These are phyloP conservation scores for Leptodontidium sp. DNA, from an alignment of 2,329 filamentous ascomycete genomes.

Conservation along the genomic window DNA sequence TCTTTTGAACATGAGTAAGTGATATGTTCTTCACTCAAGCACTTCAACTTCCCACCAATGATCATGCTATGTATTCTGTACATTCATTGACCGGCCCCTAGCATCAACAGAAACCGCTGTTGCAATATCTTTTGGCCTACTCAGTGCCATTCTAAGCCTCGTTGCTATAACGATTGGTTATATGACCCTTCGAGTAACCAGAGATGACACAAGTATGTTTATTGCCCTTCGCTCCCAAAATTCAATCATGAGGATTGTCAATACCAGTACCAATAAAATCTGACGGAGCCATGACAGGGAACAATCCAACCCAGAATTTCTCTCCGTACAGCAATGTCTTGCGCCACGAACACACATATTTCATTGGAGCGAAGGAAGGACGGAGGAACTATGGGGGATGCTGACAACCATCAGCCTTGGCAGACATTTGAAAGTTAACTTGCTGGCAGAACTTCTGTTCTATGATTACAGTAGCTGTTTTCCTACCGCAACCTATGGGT, in stretches of 20 bases:
- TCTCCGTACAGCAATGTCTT: not conserved
- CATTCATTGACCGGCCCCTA: not conserved
- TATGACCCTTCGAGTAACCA: slow-evolving; percentile 13
- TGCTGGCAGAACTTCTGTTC: too few species aligned
- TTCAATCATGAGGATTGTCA: not conserved
- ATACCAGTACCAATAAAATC: too few species aligned
- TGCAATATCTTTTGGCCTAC: slow-evolving; percentile 17
- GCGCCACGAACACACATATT: slow-evolving; percentile 19
- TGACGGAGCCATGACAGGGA: not conserved
- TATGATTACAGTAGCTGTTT: too few species aligned
- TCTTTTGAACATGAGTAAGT: too few species aligned
- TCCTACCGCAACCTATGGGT: too few species aligned
- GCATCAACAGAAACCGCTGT: slow-evolving; percentile 15
- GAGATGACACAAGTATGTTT: not conserved
- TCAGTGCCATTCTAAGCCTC: slow-evolving; percentile 9
- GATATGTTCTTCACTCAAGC: too few species aligned
- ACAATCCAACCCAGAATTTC: not conserved
- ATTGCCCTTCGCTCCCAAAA: not conserved
- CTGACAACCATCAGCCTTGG: too few species aligned
- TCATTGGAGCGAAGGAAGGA: not conserved
- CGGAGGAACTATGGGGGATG: too few species aligned
- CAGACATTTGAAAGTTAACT: too few species aligned
- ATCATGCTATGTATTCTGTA: too few species aligned
- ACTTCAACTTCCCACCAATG: too few species aligned
- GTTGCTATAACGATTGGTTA: slow-evolving; percentile 8